Evolutionary conservation across 2,329 filamentous ascomycete genomes (phyloP).

Genomic region (Knufia fluminis): DNA sequence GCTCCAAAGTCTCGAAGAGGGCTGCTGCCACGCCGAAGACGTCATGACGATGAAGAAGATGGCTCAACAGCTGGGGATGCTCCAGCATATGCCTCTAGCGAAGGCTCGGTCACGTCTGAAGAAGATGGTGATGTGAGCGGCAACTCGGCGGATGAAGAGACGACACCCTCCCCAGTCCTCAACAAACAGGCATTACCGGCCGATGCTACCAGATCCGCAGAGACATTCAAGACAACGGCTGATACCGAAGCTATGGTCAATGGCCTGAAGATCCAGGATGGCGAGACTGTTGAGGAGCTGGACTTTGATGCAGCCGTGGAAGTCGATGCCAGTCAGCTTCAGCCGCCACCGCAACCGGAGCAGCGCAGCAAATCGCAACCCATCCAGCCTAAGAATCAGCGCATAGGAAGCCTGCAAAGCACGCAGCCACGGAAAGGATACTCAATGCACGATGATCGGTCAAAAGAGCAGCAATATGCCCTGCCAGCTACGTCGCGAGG

Average conservation of each 20-base stretch:
- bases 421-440: constrained; percentile 91
- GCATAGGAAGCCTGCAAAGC: constrained; percentile 83
- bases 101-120: constrained; percentile 49
- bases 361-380: constrained; percentile 6
- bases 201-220: not conserved
- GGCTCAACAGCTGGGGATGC: constrained; percentile 41
- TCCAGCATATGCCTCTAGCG: constrained; percentile 55
- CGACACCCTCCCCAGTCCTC: not conserved
- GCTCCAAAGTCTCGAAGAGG: constrained; percentile 34
- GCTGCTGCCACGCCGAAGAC: constrained; percentile 37
- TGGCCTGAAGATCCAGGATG: constrained; percentile 42
- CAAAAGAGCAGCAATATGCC: not conserved
- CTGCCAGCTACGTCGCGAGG: constrained; percentile 38
- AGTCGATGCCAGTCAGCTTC: not conserved
- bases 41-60: constrained; percentile 42
- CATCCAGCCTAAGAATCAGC: constrained; percentile 46
- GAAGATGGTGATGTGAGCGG: constrained; percentile 51
- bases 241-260: constrained; percentile 56
- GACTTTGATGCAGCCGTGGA: constrained; percentile 40
- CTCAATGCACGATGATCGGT: constrained; percentile 89
- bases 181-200: not conserved
- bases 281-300: constrained; percentile 35
- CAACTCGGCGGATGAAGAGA: constrained; percentile 30
- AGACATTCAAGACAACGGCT: constrained; percentile 22
- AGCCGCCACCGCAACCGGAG: not conserved